Conservation (phyloP, 2,329 filamentous ascomycete genomes). For the Cordyceps militaris region DNA sequence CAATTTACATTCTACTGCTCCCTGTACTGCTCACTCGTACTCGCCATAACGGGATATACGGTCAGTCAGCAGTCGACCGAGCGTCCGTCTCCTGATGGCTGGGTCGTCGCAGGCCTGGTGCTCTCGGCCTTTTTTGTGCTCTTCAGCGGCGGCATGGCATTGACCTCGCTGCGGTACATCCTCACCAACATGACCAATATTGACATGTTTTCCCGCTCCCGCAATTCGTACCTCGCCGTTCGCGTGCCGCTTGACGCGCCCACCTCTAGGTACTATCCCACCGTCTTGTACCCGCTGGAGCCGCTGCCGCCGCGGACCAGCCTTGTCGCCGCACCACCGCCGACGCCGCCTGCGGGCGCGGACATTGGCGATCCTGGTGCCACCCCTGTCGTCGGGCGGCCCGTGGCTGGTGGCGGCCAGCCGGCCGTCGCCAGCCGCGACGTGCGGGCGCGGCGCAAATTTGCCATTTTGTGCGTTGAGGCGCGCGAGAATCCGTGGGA, state of each 20-base stretch:
- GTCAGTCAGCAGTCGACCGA: slow-evolving; percentile 46
- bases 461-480: slow-evolving; percentile 69
- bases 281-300: slow-evolving; percentile 54
- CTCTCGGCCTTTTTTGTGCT: slow-evolving; percentile 67
- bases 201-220: slow-evolving; percentile 61
- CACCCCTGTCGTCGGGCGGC: neutral
- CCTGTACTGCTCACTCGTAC: slow-evolving; percentile 56
- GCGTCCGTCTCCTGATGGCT: slow-evolving; percentile 40
- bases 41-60: slow-evolving; percentile 59
- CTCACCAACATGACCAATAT: slow-evolving; percentile 75
- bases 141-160: slow-evolving; percentile 73
- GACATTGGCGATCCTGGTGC: neutral
- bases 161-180: slow-evolving; percentile 63
- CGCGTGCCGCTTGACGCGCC: slow-evolving; percentile 50
- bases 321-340: slow-evolving; percentile 14
- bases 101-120: slow-evolving; percentile 60
- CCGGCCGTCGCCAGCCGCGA: slow-evolving; percentile 28
- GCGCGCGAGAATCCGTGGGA: slow-evolving; percentile 83
- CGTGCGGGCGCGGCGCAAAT: slow-evolving; percentile 53
- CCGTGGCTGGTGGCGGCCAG: neutral
- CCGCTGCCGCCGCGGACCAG: slow-evolving; percentile 20
- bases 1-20: slow-evolving; percentile 75
- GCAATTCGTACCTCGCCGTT: slow-evolving; percentile 68
- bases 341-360: neutral
- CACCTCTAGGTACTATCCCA: slow-evolving; percentile 36